These are phyloP conservation scores for button mushroom (Agaricus bisporus) DNA, from an alignment of 768 basidiomycete species.

Conservation along the genomic window DNA sequence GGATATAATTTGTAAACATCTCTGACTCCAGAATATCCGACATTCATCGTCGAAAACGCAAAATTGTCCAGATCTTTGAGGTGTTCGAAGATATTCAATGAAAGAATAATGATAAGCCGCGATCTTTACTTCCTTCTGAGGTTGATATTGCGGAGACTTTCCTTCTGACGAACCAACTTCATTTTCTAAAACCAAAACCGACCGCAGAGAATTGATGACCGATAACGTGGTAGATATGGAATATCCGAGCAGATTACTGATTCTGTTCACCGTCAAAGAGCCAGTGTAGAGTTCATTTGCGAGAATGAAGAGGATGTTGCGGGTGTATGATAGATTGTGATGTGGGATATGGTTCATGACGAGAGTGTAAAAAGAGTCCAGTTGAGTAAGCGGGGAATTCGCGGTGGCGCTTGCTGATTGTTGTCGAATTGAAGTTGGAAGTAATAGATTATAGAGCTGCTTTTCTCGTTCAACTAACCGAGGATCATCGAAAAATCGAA, in stretches of 20 bases:
- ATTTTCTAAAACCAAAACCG: background rate
- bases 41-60: background rate
- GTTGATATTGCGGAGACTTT: no score
- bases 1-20: conserved; percentile 2
- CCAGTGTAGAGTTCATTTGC: background rate
- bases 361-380: background rate
- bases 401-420: background rate
- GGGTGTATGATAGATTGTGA: background rate
- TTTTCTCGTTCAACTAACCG: background rate
- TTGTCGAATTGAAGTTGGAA: background rate
- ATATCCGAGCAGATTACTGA: conserved; percentile 6
- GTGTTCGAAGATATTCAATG: conserved; percentile 1
- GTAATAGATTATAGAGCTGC: background rate
- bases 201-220: background rate
- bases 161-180: background rate
- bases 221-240: background rate
- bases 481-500: conserved; percentile 18
- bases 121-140: background rate
- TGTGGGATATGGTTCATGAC: conserved; percentile 2
- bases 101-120: conserved; percentile 8
- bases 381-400: background rate
- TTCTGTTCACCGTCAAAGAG: background rate
- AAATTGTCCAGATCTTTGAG: background rate
- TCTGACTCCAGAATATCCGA: background rate
- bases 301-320: background rate